Base-by-base conservation (phyloP, 2,329 filamentous ascomycete genomes). In the Penicillium sp. region DNA sequence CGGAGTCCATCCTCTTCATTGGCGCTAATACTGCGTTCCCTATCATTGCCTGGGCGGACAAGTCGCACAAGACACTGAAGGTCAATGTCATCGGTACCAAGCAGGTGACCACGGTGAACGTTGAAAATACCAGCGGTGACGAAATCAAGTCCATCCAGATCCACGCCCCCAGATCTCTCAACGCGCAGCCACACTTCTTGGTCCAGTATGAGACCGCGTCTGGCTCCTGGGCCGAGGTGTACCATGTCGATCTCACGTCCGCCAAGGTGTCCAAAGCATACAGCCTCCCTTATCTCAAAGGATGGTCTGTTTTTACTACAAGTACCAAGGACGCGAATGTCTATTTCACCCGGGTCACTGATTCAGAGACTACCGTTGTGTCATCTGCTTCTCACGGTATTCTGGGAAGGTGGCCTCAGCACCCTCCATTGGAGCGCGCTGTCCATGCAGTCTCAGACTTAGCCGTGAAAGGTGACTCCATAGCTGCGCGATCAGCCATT, bases 301-400 rank as follows among this genome's bases (percentile, higher is more conserved):
- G 90, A 0, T 82, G 81, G 46, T 93, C 92, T 26, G 87, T 90
- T 1, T 92, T 97, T 73, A 90, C 93, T 0, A 90, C 88, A 0
- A 95, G 90, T 77, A 91, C 88, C 2, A 85, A 87, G 46, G 90
- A 89, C 62, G 88, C 90, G 21, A 93, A 95, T 70, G 90, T 97
- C 7, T 97, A 92, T 80, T 97, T 98, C 75, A 93, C 91, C 2
- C 88, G 93, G 62, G 83, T 95, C 64, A 93, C 91, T 0, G 82
- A 88, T 38, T 87, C 90, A 8, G 91, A 96, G 71, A 83, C 92
- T 2, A 82, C 85, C 31, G 82, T 97, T 29, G 84, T 91, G 6
- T 92, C 91, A 1, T 96, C 93, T 0, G 83, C 83, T 30, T 95
- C 92, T 0, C 87, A 93, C 67, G 88, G 85, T n/a, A 79, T 93